Evolutionary conservation across 1,284 basidiomycete species (phyloP).

Genomic region (Cutaneotrichosporon curvatum): DNA sequence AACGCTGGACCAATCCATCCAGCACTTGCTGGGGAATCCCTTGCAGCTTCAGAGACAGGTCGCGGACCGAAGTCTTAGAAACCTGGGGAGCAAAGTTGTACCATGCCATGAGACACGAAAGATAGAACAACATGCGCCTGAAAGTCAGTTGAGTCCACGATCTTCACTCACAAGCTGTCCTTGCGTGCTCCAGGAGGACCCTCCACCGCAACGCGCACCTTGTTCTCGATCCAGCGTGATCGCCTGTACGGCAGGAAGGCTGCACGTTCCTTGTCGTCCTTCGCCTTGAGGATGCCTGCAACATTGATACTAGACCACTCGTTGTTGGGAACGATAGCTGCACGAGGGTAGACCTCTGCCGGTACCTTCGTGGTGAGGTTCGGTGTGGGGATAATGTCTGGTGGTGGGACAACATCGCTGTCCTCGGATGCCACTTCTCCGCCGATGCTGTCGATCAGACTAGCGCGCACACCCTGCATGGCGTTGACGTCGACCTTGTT

Average conservation of each 20-base stretch:
- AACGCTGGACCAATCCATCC: constrained; percentile 68
- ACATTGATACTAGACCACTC: constrained; percentile 51
- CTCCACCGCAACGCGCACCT: constrained; percentile 26
- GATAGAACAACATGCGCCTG: constrained; percentile 70
- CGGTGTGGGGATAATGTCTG: constrained; percentile 61
- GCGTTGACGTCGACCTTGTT: constrained; percentile 79
- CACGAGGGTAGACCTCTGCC: constrained; percentile 66
- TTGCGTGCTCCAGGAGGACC: constrained; percentile 41
- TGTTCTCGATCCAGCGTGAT: constrained; percentile 57
- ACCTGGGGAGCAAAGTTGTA: constrained; percentile 47
- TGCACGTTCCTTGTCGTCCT: constrained; percentile 52
- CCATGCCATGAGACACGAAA: constrained; percentile 68
- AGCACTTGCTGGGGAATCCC: constrained; percentile 59
- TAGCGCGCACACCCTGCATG: constrained; percentile 69
- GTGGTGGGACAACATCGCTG: constrained; percentile 19
- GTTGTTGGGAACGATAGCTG: constrained; percentile 64
- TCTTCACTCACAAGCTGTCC: constrained; percentile 52
- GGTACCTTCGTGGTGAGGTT: constrained; percentile 59
- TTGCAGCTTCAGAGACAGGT: constrained; percentile 54
- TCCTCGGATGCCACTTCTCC: constrained; percentile 50
- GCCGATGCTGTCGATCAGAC: constrained; percentile 73
- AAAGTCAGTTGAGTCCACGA: background rate
- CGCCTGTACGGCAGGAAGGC: constrained; percentile 57
- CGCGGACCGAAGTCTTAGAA: constrained; percentile 17
- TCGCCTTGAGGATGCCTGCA: constrained; percentile 53